Evolutionary conservation across 176 grass and related monocot species (phyloP).

Genomic region (Oryza glaberrima): DNA sequence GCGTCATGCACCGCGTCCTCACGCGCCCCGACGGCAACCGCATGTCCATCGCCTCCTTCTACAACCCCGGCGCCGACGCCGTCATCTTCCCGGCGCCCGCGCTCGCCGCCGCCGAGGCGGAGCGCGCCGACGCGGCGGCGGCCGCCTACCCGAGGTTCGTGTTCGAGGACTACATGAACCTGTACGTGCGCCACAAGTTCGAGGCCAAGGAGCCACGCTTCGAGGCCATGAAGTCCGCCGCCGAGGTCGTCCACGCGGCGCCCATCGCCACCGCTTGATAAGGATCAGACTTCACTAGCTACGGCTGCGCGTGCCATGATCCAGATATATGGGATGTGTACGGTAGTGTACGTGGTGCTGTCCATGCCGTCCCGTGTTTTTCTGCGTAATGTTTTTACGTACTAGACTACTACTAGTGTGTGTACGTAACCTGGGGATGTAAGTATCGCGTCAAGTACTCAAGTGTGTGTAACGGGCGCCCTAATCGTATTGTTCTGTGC

Average conservation of each 20-base stretch:
- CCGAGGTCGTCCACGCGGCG: slow-evolving; percentile 22
- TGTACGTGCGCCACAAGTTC: slow-evolving; percentile 80
- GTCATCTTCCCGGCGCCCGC: slow-evolving; percentile 78
- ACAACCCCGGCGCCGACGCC: slow-evolving; percentile 89
- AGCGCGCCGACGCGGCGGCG: background rate
- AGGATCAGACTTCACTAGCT: background rate
- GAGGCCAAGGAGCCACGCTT: slow-evolving; percentile 93
- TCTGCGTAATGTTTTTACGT: no score
- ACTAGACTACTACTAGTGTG: background rate
- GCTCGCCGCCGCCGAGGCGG: slow-evolving; percentile 35
- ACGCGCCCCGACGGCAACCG: slow-evolving; percentile 83
- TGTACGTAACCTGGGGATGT: background rate
- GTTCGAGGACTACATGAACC: slow-evolving; percentile 97
- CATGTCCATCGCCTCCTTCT: slow-evolving; percentile 98
- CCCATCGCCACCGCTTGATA: slow-evolving; percentile 55
- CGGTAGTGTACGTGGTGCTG: background rate
- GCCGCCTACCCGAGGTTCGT: slow-evolving; percentile 76
- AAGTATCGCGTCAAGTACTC: background rate
- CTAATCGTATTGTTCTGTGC: background rate
- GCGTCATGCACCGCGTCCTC: slow-evolving; percentile 80
- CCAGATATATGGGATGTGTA: background rate
- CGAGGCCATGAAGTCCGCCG: slow-evolving; percentile 73
- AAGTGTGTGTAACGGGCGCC: background rate
- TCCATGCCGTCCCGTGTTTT: background rate
- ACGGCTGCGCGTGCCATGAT: background rate